phyloP scores from a whole-genome alignment of 2,329 filamentous ascomycete species.

The Alternaria sp. region DNA sequence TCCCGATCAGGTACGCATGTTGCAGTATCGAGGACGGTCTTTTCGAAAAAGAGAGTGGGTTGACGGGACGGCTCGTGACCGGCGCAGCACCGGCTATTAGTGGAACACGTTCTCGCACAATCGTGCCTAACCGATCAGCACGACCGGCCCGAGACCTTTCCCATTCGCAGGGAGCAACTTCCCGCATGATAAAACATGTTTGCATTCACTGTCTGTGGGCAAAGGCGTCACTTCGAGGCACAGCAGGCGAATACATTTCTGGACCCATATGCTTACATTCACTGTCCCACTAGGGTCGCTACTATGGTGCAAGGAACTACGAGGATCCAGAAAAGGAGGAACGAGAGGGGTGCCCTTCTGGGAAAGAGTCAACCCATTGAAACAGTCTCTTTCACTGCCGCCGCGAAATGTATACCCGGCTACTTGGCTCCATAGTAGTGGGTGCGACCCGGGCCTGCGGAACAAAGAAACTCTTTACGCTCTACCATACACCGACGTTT shows the following conservation, averaged over 20 bases:
- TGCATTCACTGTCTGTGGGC: not conserved
- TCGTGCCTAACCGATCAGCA: not conserved
- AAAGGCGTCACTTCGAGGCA: not conserved
- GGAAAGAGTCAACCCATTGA: not conserved
- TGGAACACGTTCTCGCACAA: not conserved
- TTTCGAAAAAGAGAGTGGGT: not conserved
- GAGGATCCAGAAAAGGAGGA: not conserved
- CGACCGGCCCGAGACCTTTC: not conserved
- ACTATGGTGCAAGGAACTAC: not conserved
- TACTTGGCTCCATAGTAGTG: not conserved
- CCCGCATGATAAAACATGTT: not conserved
- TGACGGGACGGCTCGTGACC: constrained; percentile 5
- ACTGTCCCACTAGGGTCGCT: not conserved
- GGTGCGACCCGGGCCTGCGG: not conserved
- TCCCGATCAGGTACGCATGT: not conserved
- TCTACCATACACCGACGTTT: not conserved
- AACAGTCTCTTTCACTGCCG: not conserved
- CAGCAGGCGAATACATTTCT: not conserved
- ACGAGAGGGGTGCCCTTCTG: not conserved
- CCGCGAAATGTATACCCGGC: not conserved
- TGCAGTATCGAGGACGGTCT: not conserved
- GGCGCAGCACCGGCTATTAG: constrained; percentile 2
- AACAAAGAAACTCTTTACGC: constrained; percentile 1
- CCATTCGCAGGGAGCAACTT: not conserved
- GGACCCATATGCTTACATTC: not conserved